phyloP scores from a whole-genome alignment of 129 eudicot species.

The Sambucus nigra region DNA sequence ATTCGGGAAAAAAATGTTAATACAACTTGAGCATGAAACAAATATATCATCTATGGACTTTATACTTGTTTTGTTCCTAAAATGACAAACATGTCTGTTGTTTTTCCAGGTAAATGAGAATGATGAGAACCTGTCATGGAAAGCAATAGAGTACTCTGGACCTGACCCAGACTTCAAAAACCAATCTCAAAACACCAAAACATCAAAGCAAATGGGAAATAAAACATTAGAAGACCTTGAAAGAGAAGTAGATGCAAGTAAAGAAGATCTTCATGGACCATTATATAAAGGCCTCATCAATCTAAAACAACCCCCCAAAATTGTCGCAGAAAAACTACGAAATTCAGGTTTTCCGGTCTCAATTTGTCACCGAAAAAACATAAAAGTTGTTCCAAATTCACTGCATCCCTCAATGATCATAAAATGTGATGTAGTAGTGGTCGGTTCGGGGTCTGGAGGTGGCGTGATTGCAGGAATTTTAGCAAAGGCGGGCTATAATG shows the following conservation, averaged over 20 bases:
- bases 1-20: too few species aligned
- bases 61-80: too few species aligned
- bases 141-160: slow-evolving; percentile 63
- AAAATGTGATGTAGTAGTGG: slow-evolving; percentile 63
- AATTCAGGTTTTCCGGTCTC: slow-evolving; percentile 33
- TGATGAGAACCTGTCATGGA: slow-evolving; percentile 54
- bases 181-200: slow-evolving; percentile 2
- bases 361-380: not conserved
- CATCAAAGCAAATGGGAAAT: not conserved
- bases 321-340: slow-evolving; percentile 22
- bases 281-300: slow-evolving; percentile 41
- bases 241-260: not conserved
- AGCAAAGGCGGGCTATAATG: slow-evolving; percentile 63
- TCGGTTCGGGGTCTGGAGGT: slow-evolving; percentile 78
- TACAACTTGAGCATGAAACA: not conserved
- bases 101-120: slow-evolving; percentile 50
- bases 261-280: slow-evolving; percentile 33
- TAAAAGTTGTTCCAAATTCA: not conserved
- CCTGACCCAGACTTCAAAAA: slow-evolving; percentile 44
- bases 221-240: slow-evolving; percentile 5
- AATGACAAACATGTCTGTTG: not conserved
- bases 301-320: slow-evolving; percentile 23
- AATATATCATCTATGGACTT: too few species aligned
- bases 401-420: slow-evolving; percentile 22
- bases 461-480: slow-evolving; percentile 68